phyloP scores from a whole-genome alignment of 345 rosid species.

The Acer negundo region DNA sequence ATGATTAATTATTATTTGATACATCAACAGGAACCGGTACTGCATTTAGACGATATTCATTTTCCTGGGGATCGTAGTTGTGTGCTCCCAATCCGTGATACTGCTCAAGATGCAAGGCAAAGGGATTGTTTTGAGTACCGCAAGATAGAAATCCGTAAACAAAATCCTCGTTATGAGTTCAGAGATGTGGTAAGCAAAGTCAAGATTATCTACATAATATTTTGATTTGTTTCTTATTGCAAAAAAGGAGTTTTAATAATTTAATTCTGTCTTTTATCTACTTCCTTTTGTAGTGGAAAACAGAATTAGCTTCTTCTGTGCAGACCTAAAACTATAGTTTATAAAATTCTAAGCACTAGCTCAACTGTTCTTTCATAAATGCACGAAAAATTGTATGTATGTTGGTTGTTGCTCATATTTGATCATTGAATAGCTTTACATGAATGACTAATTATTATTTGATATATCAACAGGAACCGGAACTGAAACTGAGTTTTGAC shows the following conservation, averaged over 20 bases:
- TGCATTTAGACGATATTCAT: too few species aligned
- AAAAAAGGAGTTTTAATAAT: neutral
- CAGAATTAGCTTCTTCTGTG: constrained; percentile 49
- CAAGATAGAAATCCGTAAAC: too few species aligned
- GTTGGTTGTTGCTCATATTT: neutral
- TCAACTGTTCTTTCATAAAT: constrained; percentile 24
- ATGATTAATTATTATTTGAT: constrained; percentile 9
- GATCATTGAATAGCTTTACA: neutral
- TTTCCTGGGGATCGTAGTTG: too few species aligned
- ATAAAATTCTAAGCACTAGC: constrained; percentile 19
- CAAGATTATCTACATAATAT: constrained; percentile 34
- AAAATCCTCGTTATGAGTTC: constrained; percentile 6
- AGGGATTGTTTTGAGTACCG: constrained; percentile 32
- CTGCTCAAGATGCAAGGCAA: constrained; percentile 62
- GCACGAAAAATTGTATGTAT: constrained; percentile 44
- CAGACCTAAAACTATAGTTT: constrained; percentile 27
- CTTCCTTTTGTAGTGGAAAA: constrained; percentile 54
- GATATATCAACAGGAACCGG: constrained; percentile 12
- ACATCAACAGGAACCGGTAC: neutral
- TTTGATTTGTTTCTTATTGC: neutral
- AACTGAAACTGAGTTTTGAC: too few species aligned
- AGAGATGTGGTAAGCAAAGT: constrained; percentile 36
- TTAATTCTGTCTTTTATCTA: constrained; percentile 25
- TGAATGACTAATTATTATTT: neutral
- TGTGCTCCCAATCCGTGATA: constrained; percentile 55